These are phyloP conservation scores for Mycena crocata DNA, from an alignment of 768 basidiomycete genomes.

Conservation along the genomic window DNA sequence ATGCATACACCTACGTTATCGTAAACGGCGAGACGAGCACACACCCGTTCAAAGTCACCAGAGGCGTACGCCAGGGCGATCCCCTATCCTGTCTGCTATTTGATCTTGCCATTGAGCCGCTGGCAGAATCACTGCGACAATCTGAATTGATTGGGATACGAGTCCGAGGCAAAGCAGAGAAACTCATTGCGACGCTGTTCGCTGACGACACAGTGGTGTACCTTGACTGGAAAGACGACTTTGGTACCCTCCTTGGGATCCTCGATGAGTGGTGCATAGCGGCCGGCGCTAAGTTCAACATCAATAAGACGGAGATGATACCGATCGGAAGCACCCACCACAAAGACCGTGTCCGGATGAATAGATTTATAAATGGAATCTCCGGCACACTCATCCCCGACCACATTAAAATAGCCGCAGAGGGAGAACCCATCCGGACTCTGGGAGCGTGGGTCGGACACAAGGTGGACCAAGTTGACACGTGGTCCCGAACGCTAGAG, in stretches of 20 bases:
- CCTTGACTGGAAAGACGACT: not conserved
- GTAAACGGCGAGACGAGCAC: conserved; percentile 37
- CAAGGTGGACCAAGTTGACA: not conserved
- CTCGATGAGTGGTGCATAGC: too few species aligned
- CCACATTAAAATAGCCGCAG: not conserved
- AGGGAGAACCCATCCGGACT: not conserved
- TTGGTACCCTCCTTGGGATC: not conserved
- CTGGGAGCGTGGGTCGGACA: not conserved
- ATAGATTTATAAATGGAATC: not conserved
- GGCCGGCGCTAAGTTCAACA: not conserved
- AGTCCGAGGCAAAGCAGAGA: conserved; percentile 14
- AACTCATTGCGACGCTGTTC: conserved; percentile 36
- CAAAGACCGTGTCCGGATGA: not conserved
- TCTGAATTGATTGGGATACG: conserved; percentile 31
- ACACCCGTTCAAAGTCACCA: conserved; percentile 29
- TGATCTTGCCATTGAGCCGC: too few species aligned
- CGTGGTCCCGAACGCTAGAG: not conserved
- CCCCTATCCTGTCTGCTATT: too few species aligned
- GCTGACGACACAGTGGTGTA: conserved; percentile 38
- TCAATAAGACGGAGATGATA: conserved; percentile 31
- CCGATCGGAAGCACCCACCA: conserved; percentile 36
- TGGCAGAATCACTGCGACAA: too few species aligned
- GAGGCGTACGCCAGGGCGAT: conserved; percentile 46
- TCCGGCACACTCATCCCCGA: not conserved
- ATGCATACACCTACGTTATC: conserved; percentile 34